A percentile compares a stretch with the other conserved stretches of the same genome.
Conservation (phyloP, 176 grass and related monocot genomes). For the Juncus inflexus region DNA sequence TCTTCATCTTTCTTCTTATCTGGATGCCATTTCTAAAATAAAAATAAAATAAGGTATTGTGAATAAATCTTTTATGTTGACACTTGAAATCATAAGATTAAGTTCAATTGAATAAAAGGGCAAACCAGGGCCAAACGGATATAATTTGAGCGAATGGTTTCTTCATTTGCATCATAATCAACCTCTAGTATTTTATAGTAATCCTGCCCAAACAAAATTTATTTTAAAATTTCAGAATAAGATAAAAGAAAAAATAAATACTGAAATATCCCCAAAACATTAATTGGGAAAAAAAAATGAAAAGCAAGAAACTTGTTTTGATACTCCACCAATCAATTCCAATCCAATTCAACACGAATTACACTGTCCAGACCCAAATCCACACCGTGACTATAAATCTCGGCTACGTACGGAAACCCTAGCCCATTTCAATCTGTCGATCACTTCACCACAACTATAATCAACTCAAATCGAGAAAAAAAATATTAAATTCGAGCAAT, state of each 20-base stretch:
- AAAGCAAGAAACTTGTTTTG: not conserved
- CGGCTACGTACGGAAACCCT: not conserved
- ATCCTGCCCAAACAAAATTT: conserved; percentile 56
- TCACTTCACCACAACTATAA: not conserved
- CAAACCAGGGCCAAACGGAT: conserved; percentile 88
- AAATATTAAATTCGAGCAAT: not conserved
- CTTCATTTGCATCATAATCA: conserved; percentile 74
- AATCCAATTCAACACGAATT: not conserved
- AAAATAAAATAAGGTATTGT: conserved; percentile 4
- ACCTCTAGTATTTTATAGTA: conserved; percentile 97
- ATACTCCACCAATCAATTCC: conserved; percentile 1
- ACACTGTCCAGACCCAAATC: conserved; percentile 3
- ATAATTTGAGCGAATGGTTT: conserved; percentile 87
- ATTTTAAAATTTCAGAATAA: not conserved
- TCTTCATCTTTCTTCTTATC: conserved; percentile 91
- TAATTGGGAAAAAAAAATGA: not conserved
- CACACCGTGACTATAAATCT: not conserved
- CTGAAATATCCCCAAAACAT: not conserved
- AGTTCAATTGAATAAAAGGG: conserved; percentile 14
- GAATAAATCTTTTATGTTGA: not conserved
- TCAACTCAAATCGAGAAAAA: not conserved
- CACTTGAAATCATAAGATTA: not conserved
- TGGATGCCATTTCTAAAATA: conserved; percentile 90
- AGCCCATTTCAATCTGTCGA: not conserved
- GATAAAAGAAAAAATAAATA: not conserved